Conservation (phyloP, 495 filamentous ascomycete genomes). For the Symbiotaphrina buchneri region DNA sequence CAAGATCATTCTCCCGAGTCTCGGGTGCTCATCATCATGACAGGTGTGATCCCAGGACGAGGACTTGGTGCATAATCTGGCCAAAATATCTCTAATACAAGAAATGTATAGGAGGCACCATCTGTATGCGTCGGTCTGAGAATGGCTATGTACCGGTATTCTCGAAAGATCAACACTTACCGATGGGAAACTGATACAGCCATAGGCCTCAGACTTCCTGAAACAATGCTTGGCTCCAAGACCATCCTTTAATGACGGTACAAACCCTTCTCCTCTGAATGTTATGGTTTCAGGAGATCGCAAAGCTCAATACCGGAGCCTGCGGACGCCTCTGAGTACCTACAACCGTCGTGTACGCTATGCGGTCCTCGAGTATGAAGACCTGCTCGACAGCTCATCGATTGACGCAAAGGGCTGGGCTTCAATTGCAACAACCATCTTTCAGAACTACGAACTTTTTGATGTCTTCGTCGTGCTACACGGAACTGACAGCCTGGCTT, state of each 20-base stretch:
- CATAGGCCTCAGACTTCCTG: slow-evolving; percentile 63
- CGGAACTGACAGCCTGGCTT: slow-evolving; percentile 83
- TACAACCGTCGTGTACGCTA: slow-evolving; percentile 74
- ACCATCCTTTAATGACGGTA: slow-evolving; percentile 78
- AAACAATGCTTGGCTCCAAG: slow-evolving; percentile 61
- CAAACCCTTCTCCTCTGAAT: slow-evolving; percentile 27
- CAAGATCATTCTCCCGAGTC: slow-evolving; percentile 31
- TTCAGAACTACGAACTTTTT: slow-evolving; percentile 68
- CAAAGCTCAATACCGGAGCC: slow-evolving; percentile 24
- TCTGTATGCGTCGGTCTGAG: slow-evolving; percentile 58
- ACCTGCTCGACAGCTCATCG: slow-evolving; percentile 76
- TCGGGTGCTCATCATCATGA: slow-evolving; percentile 75
- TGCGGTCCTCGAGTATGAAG: slow-evolving; percentile 65
- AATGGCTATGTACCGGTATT: slow-evolving; percentile 23
- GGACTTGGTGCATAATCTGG: too few species aligned
- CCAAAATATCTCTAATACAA: too few species aligned
- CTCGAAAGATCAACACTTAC: slow-evolving; percentile 15
- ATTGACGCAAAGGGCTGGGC: slow-evolving; percentile 84
- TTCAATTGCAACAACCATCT: slow-evolving; percentile 47
- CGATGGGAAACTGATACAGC: slow-evolving; percentile 17
- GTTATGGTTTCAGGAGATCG: slow-evolving; percentile 20
- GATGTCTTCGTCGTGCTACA: slow-evolving; percentile 95
- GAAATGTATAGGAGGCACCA: slow-evolving; percentile 56
- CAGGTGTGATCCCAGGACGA: slow-evolving; percentile 18
- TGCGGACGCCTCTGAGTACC: slow-evolving; percentile 60